Evolutionary conservation across 2,329 filamentous ascomycete genomes (phyloP), one percentile per base, ranked within the genome.

Genomic region (Fusarium sterilihyphosum): DNA sequence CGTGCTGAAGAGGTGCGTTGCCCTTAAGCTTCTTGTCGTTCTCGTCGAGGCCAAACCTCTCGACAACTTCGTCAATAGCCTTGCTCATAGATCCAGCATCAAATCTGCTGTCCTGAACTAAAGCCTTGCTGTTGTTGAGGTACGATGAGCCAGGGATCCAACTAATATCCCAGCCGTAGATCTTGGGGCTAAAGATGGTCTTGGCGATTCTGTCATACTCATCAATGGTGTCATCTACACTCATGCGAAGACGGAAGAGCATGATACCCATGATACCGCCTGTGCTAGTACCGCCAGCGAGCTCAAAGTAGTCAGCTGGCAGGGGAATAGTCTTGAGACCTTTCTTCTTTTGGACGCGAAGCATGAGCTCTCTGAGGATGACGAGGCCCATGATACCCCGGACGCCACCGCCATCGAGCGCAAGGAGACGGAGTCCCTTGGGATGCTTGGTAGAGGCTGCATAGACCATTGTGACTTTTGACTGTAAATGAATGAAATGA

Each of bases 191-290:
- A 2, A 76, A 76, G 8, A 76, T 65, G 3, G 56, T 44, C 22
- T 67, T 49, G 2, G 71, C 71, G 13, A 76, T 71, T 14, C 63
- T 61, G 24, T 78, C 70, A 24, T 77, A 75, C 17, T 73, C 59
- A 7, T 49, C 26, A 10, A 77, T 77, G 1, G 74, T 62, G 11
- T 77, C 61, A 1, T 71, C 31, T 0, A 72, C 73, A 0, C 60
- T 73, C 74, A 75, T 77, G 12, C 70, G 75, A 18, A 77, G 58
- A 2, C 75, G 64, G 9, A 77, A 77, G 14, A 77, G 71, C 75
- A 71, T 73, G 7, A 73, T 73, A 0, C 70, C 70, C 38, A 73
- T 73, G 24, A 73, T 73, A 72, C 73, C 73, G 1, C 73, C 73
- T 0, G 73, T 74, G 41, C 73, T 76, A 0, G 73, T 76, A 20